phyloP scores from a whole-genome alignment of 2,329 filamentous ascomycete species.

The Botryotinia narcissicola region DNA sequence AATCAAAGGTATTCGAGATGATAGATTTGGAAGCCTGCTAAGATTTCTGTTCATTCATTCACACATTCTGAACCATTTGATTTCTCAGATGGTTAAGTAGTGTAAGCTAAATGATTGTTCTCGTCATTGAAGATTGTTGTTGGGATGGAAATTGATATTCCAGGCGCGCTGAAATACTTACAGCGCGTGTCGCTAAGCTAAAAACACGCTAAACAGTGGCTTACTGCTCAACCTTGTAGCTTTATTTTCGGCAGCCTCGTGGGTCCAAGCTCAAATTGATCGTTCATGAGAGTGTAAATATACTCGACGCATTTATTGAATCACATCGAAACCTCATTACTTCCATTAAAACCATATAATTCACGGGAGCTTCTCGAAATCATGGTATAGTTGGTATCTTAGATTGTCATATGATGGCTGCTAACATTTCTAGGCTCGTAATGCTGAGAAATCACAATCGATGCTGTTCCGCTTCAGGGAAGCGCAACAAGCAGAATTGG shows the following conservation, averaged over 20 bases:
- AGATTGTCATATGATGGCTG: not conserved
- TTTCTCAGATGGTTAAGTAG: slow-evolving; percentile 32
- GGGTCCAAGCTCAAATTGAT: slow-evolving; percentile 3
- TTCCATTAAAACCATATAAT: not conserved
- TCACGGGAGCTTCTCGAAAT: slow-evolving; percentile 23
- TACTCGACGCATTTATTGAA: not conserved
- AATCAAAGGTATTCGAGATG: slow-evolving; percentile 14
- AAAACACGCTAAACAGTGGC: slow-evolving; percentile 9
- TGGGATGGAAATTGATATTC: slow-evolving; percentile 13
- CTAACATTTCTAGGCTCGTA: slow-evolving; percentile 67
- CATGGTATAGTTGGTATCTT: slow-evolving; percentile 32
- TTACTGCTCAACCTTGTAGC: not conserved
- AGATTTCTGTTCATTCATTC: slow-evolving; percentile 41
- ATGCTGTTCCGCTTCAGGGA: slow-evolving; percentile 99
- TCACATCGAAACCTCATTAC: not conserved
- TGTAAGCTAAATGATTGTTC: slow-evolving; percentile 37
- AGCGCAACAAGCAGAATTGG: slow-evolving; percentile 90
- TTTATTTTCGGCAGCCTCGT: slow-evolving; percentile 20
- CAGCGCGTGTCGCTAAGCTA: slow-evolving; percentile 4
- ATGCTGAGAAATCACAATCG: slow-evolving; percentile 97
- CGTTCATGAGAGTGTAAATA: not conserved
- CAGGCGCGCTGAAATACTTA: slow-evolving; percentile 1
- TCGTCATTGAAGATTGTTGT: slow-evolving; percentile 39
- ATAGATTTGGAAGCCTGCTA: slow-evolving; percentile 31
- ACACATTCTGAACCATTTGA: slow-evolving; percentile 36